Conservation (phyloP, 345 rosid species). For the Cochlearia excelsa region DNA sequence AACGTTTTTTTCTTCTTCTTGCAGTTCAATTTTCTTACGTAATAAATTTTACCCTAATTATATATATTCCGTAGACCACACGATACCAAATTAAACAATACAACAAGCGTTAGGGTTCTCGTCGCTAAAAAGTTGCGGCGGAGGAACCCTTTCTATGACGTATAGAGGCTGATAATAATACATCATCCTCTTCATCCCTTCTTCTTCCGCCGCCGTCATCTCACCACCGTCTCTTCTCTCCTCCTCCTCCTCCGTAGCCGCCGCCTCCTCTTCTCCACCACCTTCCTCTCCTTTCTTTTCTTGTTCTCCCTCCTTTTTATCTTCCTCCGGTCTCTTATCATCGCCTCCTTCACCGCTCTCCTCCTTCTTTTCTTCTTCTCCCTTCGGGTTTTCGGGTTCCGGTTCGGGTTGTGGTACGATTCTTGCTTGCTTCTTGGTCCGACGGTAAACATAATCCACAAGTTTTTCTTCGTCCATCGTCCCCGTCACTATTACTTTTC, state of each 20-base stretch:
- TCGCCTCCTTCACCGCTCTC: slow-evolving; percentile 45
- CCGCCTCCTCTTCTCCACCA: slow-evolving; percentile 19
- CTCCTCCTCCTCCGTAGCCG: slow-evolving; percentile 23
- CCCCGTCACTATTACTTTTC: slow-evolving; percentile 82
- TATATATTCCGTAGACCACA: neutral
- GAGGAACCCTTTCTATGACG: slow-evolving; percentile 66
- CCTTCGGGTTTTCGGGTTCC: slow-evolving; percentile 40
- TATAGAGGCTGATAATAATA: slow-evolving; percentile 61
- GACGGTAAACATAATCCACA: slow-evolving; percentile 74
- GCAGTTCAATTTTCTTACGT: slow-evolving; percentile 14
- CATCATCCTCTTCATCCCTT: slow-evolving; percentile 59
- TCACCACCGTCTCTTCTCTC: slow-evolving; percentile 28
- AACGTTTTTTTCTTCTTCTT: neutral
- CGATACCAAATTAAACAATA: slow-evolving; percentile 46
- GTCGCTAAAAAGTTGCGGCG: slow-evolving; percentile 93
- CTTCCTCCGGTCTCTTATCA: slow-evolving; percentile 33
- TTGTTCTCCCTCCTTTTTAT: slow-evolving; percentile 31
- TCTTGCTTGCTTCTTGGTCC: slow-evolving; percentile 78
- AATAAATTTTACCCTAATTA: slow-evolving; percentile 19
- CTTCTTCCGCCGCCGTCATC: slow-evolving; percentile 40
- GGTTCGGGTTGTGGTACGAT: slow-evolving; percentile 77
- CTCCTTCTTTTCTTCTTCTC: slow-evolving; percentile 44
- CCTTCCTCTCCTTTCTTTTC: slow-evolving; percentile 15
- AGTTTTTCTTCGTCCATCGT: slow-evolving; percentile 82
- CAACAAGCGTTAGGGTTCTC: slow-evolving; percentile 96